Conservation (phyloP, 2,329 filamentous ascomycete genomes). For the Talaromyces rugulosus region DNA sequence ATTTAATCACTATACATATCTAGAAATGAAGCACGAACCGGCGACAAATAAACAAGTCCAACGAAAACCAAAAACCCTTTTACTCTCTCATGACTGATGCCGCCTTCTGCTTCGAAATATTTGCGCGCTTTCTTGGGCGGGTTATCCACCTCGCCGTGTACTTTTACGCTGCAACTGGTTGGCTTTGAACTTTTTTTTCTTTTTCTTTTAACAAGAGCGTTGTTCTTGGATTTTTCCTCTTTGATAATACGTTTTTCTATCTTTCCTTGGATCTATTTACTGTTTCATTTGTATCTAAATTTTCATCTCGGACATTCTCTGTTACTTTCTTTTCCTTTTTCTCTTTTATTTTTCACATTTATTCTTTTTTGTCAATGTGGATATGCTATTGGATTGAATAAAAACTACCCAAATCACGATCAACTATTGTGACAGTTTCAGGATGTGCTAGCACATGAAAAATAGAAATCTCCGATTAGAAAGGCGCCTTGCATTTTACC, state of each 20-base stretch:
- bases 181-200: not conserved
- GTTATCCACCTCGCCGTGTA: slow-evolving; percentile 4
- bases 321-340: not conserved
- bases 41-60: not conserved
- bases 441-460: not conserved
- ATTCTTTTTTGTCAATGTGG: not conserved
- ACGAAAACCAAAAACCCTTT: not conserved
- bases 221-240: not conserved
- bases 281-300: not conserved
- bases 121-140: not conserved
- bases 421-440: not conserved
- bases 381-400: not conserved
- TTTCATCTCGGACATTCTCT: slow-evolving; percentile 5
- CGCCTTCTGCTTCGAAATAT: not conserved
- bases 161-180: slow-evolving; percentile 1
- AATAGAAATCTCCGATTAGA: not conserved
- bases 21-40: not conserved
- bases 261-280: slow-evolving; percentile 10
- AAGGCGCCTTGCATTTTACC: not conserved
- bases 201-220: not conserved
- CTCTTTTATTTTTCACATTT: not conserved
- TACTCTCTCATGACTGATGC: not conserved
- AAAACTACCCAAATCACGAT: not conserved
- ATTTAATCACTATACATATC: not conserved
- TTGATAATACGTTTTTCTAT: slow-evolving; percentile 3